Evolutionary conservation across 2,329 filamentous ascomycete species (phyloP), one percentile per base, ranked within the genome.

Genomic region (Cladosporium cucumerinum): DNA sequence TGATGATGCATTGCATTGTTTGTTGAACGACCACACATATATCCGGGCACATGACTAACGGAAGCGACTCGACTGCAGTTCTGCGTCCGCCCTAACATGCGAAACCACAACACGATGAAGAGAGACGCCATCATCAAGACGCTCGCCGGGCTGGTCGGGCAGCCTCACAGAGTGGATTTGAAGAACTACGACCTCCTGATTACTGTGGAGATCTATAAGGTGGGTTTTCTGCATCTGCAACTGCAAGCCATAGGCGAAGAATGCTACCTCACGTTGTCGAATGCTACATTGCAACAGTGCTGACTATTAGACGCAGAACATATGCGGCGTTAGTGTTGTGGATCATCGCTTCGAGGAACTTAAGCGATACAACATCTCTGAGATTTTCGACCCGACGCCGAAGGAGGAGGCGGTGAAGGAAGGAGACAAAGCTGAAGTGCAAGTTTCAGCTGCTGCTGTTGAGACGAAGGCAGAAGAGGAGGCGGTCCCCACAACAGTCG

Each of bases 291-390:
- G 48, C 51, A 14, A 32, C 8, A 10, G 25, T 57, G 43, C 59
- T 63, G 46, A 63, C 60, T 46, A 57, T 34, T 36, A 57, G 18
- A 25, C 32, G 21, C 70, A 93, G 90, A 88, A 87, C 63, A 84
- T 91, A 48, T 89, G 89, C 72, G 90, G 91, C 25, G 88, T 95
- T 81, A 92, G 90, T 68, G 90, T 95, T 36, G 89, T 95, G 4
- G 86, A 87, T 66, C 83, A 85, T 16, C 86, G 91, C 72, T 95
- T 89, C 82, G 89, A 92, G 58, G 81, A 82, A 55, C 81, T 93
- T 66, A 93, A 91, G 78, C 85, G 87, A 69, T 94, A 88, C 78
- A 95, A 95, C 75, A 78, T 96, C 46, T 86, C 89, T 64, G 90
- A 92, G 76, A 84, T 94, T 30, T 91, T 90, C 69, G 81, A 82